phyloP scores from a whole-genome alignment of 1,284 basidiomycete species.

The Irpex rosettiformis region DNA sequence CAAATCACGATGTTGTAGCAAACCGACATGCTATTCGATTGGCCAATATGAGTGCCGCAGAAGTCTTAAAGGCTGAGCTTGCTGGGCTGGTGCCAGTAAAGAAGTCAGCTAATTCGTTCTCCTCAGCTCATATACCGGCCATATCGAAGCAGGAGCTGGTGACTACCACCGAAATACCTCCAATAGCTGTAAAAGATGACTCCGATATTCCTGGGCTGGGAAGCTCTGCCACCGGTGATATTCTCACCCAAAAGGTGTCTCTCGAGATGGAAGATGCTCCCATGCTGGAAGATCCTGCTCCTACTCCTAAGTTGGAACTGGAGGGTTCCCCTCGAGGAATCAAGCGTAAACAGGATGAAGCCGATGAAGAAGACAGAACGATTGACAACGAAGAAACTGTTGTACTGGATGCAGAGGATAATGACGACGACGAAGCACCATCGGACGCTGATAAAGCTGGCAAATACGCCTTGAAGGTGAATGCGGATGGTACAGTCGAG shows the following conservation, averaged over 20 bases:
- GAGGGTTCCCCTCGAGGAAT: slow-evolving; percentile 36
- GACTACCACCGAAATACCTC: slow-evolving; percentile 15
- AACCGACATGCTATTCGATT: slow-evolving; percentile 88
- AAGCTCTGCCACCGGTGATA: slow-evolving; percentile 11
- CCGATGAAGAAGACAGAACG: slow-evolving; percentile 40
- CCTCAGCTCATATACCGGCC: slow-evolving; percentile 22
- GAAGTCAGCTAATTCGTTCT: slow-evolving; percentile 33
- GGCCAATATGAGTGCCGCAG: slow-evolving; percentile 95
- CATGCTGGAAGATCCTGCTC: slow-evolving; percentile 3
- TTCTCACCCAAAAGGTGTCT: background rate
- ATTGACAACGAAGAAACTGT: slow-evolving; percentile 36
- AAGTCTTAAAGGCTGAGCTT: slow-evolving; percentile 90
- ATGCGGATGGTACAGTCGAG: slow-evolving; percentile 83
- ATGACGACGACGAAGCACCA: slow-evolving; percentile 46
- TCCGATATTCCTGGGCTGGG: slow-evolving; percentile 31
- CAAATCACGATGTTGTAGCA: slow-evolving; percentile 83
- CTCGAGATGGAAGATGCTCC: slow-evolving; percentile 11
- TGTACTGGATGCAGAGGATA: slow-evolving; percentile 37
- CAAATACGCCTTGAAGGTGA: slow-evolving; percentile 61
- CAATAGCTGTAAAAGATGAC: slow-evolving; percentile 19
- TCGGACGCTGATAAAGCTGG: slow-evolving; percentile 38
- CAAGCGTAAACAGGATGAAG: slow-evolving; percentile 70
- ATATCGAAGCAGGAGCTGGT: slow-evolving; percentile 16
- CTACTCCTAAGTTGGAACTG: background rate
- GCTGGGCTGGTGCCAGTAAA: slow-evolving; percentile 65